A percentile compares a stretch with the other conserved stretches of the same genome.
Conservation (phyloP, 768 basidiomycete genomes). For the Suillus variegatus region DNA sequence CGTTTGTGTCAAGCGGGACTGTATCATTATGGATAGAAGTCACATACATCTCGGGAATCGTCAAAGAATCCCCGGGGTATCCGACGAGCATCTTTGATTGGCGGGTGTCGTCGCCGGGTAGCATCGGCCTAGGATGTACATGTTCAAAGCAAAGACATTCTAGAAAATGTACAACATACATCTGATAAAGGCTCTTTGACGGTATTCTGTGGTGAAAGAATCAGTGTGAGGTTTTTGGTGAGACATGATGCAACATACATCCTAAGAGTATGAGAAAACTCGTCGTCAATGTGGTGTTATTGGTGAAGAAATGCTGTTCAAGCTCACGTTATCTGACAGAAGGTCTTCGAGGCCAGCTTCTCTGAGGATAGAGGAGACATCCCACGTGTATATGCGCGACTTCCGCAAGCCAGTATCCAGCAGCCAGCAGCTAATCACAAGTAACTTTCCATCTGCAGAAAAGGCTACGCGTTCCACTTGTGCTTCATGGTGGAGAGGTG, state of each 20-base stretch:
- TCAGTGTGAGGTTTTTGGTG: neutral
- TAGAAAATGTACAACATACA: neutral
- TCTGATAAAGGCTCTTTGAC: neutral
- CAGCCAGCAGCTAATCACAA: too few species aligned
- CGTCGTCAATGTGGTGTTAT: neutral
- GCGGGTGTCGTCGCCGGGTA: neutral
- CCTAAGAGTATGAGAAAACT: neutral
- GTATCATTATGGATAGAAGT: neutral
- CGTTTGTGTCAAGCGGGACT: neutral
- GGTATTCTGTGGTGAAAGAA: neutral
- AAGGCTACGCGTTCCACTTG: too few species aligned
- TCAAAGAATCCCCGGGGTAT: neutral
- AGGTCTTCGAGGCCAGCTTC: neutral
- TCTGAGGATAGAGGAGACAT: neutral
- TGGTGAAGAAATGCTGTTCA: neutral
- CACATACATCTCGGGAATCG: neutral
- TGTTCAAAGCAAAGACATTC: neutral
- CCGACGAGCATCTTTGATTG: neutral
- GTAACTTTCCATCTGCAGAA: too few species aligned
- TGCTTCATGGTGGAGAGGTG: too few species aligned
- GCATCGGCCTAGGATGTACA: neutral
- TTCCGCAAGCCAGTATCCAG: neutral
- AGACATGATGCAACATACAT: neutral
- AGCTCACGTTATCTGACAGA: neutral
- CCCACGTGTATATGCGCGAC: neutral